Evolutionary conservation across 164 flowering plant genomes (phyloP).

Genomic region (Vitis amurensis): DNA sequence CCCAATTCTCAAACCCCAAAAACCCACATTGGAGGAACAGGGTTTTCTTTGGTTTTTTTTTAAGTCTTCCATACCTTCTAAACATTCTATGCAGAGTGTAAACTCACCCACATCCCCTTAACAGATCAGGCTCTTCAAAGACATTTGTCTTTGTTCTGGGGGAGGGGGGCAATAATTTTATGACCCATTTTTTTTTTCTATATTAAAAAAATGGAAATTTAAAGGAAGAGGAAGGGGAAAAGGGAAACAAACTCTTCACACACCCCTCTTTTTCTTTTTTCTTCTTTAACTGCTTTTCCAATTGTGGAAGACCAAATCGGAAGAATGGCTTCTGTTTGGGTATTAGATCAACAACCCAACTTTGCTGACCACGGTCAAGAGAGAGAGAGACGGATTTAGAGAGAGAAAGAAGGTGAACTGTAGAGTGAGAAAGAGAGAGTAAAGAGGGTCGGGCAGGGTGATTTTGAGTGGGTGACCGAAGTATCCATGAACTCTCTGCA

Average conservation of each 20-base stretch:
- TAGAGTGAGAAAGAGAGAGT: not conserved
- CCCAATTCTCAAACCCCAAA: conserved; percentile 12
- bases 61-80: not conserved
- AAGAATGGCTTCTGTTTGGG: conserved; percentile 18
- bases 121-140: too few relatives aligned
- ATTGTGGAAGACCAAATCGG: conserved; percentile 21
- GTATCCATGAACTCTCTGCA: conserved; percentile 2
- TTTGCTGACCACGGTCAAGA: conserved; percentile 41
- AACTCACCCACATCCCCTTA: not conserved
- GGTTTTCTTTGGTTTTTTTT: not conserved
- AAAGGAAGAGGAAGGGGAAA: not conserved
- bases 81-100: not conserved
- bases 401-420: conserved; percentile 5
- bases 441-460: not conserved
- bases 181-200: too few relatives aligned
- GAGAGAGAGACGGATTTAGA: not conserved
- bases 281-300: conserved; percentile 18
- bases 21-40: conserved; percentile 6
- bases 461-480: conserved; percentile 17
- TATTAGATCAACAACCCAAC: conserved; percentile 13
- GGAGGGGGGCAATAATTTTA: too few relatives aligned
- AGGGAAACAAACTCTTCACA: conserved; percentile 2
- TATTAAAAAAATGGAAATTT: not conserved
- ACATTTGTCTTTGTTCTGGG: too few relatives aligned
- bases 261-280: conserved; percentile 3